Conservation (phyloP, 768 basidiomycete genomes). For the Lactarius sanguifluus region DNA sequence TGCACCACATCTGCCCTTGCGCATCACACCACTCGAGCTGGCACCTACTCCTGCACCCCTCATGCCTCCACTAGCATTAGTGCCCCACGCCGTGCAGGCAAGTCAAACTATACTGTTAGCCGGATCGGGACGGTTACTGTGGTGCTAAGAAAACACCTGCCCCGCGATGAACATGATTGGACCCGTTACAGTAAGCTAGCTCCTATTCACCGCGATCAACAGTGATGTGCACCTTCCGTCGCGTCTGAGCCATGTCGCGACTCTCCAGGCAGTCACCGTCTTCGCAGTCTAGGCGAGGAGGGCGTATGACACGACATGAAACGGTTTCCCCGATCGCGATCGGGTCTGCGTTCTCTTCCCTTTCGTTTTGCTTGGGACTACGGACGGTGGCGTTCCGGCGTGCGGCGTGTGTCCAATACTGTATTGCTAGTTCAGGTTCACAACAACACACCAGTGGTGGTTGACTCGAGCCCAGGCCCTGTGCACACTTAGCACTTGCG, state of each 20-base stretch:
- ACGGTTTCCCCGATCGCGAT: background rate
- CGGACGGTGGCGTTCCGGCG: background rate
- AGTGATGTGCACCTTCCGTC: background rate
- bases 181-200: background rate
- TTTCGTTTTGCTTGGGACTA: background rate
- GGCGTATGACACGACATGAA: too few species aligned
- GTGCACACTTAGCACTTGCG: background rate
- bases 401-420: background rate
- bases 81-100: background rate
- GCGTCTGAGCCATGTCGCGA: background rate
- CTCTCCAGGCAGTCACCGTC: background rate
- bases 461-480: background rate
- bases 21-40: background rate
- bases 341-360: background rate
- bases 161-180: background rate
- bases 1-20: background rate
- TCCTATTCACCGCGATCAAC: background rate
- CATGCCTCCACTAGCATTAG: background rate
- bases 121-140: background rate
- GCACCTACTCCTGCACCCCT: background rate
- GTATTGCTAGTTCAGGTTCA: background rate
- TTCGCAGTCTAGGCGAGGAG: background rate
- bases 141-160: background rate
- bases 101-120: background rate
- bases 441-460: too few species aligned